Percentiles rank a stretch among this genome's conserved stretches.
These are phyloP conservation scores for Monosporascus cannonballus DNA, from an alignment of 2,329 filamentous ascomycete genomes.

Conservation along the genomic window DNA sequence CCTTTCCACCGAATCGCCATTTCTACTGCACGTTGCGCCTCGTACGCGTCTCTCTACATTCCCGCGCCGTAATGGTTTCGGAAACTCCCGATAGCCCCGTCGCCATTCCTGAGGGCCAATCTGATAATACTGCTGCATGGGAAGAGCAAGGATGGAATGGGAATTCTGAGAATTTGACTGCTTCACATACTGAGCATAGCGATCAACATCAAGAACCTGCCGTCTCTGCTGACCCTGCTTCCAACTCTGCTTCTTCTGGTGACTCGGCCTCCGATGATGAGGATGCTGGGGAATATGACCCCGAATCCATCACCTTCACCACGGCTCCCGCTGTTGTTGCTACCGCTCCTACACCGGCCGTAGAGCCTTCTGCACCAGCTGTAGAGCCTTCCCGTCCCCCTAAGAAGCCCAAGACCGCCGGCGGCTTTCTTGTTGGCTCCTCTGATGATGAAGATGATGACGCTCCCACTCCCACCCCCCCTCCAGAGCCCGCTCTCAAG, in stretches of 20 bases:
- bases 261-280: constrained; percentile 43
- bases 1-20: neutral
- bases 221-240: constrained; percentile 37
- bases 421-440: constrained; percentile 54
- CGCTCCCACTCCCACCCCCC: constrained; percentile 13
- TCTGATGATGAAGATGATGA: constrained; percentile 51
- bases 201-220: constrained; percentile 46
- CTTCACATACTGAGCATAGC: constrained; percentile 48
- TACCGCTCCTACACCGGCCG: constrained; percentile 15
- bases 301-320: constrained; percentile 45
- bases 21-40: constrained; percentile 1
- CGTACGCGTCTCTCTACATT: constrained; percentile 1
- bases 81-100: constrained; percentile 15
- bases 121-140: constrained; percentile 29
- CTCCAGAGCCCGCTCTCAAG: constrained; percentile 11
- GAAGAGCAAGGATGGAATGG: constrained; percentile 47
- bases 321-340: constrained; percentile 7
- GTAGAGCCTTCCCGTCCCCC: constrained; percentile 31
- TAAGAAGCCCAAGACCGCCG: constrained; percentile 55
- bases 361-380: constrained; percentile 22
- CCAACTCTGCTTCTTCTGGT: constrained; percentile 42
- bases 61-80: constrained; percentile 19
- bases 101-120: constrained; percentile 7
- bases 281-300: constrained; percentile 52
- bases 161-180: constrained; percentile 46